Base-by-base conservation (phyloP, 345 rosid species). In the Aegle marmelos region DNA sequence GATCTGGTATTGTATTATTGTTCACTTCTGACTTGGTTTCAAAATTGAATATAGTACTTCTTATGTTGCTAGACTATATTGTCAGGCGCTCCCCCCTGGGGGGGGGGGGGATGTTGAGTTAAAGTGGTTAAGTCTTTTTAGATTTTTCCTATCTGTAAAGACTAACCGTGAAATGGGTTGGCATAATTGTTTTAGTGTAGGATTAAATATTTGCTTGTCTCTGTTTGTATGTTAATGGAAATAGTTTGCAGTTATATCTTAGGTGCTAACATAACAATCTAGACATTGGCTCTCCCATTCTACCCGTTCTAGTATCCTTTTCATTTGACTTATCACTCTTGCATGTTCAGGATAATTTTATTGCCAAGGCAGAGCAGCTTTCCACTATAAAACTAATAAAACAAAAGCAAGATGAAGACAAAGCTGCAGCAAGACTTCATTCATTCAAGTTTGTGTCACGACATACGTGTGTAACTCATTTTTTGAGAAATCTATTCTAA, bases 351-450 rank as follows among this genome's bases (percentile, higher is more conserved):
- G 90, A 84, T 34, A 50, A 78, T 65, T 87, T 83, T 80, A 77
- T 89, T 34, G 79, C 65, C 65, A 94, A 86, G 85, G 91, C 91
- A 60, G 89, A 90, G 81, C 83, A 88, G 69, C 78, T 91, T 70
- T 90, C 92, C 33, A 86, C 83, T 68, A 83, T 96, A 76, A 96
- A 92, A 84, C 85, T 84, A 71, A 83, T 96, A 76, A 96, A 92
- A 84, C 85, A 85, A 80, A 89, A 85, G 89, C 98, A 96, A 85
- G 94, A 91, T 70, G 90, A 94, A 83, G 95, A 91, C 79, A 94
- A 84, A 86, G 88, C 85, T 68, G 58, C 80, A 56, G 91, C 88
- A 37, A 80, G 70, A 80, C 88, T 96, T 78, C 95, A 96, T 84
- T 88, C 92, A 33, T 84, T 92, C 76, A 91, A 75, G 98, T 92